A percentile compares a stretch with the other conserved stretches of the same genome.
Evolutionary conservation across 306 rosid species (phyloP).

Genomic region (Medicago truncatula): MtrunA17r5.0-ANR NC_053043.1:23366001-23366500

Average conservation of each 20-base stretch:
- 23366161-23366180: constrained; percentile 82
- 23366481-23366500: constrained; percentile 76
- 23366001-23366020: constrained; percentile 80
- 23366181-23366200: constrained; percentile 97
- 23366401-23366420: constrained; percentile 90
- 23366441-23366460: constrained; percentile 74
- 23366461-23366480: constrained; percentile 74
- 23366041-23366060: constrained; percentile 81
- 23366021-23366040: constrained; percentile 77
- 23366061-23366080: constrained; percentile 93
- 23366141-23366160: constrained; percentile 75
- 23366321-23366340: constrained; percentile 41
- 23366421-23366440: constrained; percentile 69
- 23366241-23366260: too few species aligned
- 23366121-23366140: constrained; percentile 67
- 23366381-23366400: constrained; percentile 92
- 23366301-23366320: constrained; percentile 12
- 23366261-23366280: too few species aligned
- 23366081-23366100: constrained; percentile 88
- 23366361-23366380: constrained; percentile 84
- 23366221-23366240: not conserved
- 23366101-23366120: constrained; percentile 82
- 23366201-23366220: constrained; percentile 48
- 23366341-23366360: constrained; percentile 93
- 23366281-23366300: not conserved